These are phyloP conservation scores for Ormosia emarginata DNA, from an alignment of 306 rosid genomes.

Conservation along the genomic window DNA sequence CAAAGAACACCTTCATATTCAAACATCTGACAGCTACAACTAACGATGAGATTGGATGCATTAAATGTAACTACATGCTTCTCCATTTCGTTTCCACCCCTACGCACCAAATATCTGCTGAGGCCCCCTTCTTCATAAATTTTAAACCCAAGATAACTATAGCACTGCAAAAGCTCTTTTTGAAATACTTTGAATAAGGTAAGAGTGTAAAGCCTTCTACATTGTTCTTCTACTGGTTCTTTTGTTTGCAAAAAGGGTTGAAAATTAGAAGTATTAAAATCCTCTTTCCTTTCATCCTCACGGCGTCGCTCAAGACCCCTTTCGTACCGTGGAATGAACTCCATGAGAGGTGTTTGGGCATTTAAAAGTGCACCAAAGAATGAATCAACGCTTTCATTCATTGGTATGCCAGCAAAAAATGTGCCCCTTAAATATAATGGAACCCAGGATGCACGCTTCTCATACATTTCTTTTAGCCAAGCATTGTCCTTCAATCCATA, in stretches of 20 bases:
- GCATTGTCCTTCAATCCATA: conserved; percentile 70
- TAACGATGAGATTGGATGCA: conserved; percentile 50
- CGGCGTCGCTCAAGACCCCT: conserved; percentile 81
- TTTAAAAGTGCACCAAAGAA: conserved; percentile 72
- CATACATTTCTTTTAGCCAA: conserved; percentile 86
- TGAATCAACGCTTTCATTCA: conserved; percentile 63
- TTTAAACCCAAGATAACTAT: conserved; percentile 84
- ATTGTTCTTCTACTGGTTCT: conserved; percentile 87
- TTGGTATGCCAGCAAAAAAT: conserved; percentile 84
- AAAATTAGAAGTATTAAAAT: conserved; percentile 69
- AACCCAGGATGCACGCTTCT: conserved; percentile 84
- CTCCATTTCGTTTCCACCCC: conserved; percentile 69
- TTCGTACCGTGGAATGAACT: conserved; percentile 79
- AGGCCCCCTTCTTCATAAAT: conserved; percentile 60
- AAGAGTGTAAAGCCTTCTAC: conserved; percentile 82
- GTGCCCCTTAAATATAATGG: conserved; percentile 67
- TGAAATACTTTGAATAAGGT: conserved; percentile 77
- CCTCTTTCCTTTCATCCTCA: conserved; percentile 84
- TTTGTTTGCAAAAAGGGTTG: conserved; percentile 88
- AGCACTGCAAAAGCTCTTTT: conserved; percentile 87
- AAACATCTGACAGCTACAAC: conserved; percentile 94
- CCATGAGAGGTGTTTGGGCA: conserved; percentile 70
- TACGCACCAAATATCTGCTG: conserved; percentile 80
- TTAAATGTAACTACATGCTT: conserved; percentile 63
- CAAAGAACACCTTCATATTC: conserved; percentile 92